These are phyloP conservation scores for Chytridiales sp. DNA, from an alignment of 371 early-diverging fungal genomes.

Conservation along the genomic window DNA sequence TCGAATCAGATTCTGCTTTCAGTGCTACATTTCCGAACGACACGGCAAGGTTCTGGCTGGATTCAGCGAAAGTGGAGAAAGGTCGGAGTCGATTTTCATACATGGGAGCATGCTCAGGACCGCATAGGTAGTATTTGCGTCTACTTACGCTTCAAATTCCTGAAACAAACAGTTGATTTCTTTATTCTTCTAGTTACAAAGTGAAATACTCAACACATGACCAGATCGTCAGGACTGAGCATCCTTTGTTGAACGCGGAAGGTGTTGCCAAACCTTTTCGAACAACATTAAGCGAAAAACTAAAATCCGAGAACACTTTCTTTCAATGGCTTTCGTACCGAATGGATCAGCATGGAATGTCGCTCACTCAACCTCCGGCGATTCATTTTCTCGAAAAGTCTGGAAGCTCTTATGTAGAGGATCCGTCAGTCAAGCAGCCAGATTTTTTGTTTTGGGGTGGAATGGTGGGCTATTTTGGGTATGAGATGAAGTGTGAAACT, in stretches of 20 bases:
- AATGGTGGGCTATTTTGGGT: constrained; percentile 87
- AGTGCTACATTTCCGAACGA: too few species aligned
- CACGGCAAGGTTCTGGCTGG: constrained; percentile 62
- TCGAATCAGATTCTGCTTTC: too few species aligned
- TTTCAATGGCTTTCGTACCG: constrained; percentile 25
- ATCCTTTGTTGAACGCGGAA: too few species aligned
- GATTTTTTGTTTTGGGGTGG: constrained; percentile 75
- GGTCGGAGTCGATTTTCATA: constrained; percentile 43
- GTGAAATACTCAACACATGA: too few species aligned
- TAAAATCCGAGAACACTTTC: constrained; percentile 22
- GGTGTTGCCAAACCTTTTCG: too few species aligned
- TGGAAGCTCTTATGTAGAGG: too few species aligned
- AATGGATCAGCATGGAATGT: constrained; percentile 7
- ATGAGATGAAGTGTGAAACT: constrained; percentile 88
- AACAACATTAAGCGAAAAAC: too few species aligned
- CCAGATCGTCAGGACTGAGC: too few species aligned
- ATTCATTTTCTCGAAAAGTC: neutral
- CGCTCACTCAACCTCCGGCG: too few species aligned
- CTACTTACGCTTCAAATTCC: neutral
- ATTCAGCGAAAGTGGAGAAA: constrained; percentile 56
- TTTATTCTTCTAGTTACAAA: too few species aligned
- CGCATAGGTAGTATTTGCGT: constrained; percentile 15
- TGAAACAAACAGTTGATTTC: too few species aligned
- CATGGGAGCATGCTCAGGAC: constrained; percentile 44
- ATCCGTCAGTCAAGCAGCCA: neutral